Base-by-base conservation (phyloP, 2,329 filamentous ascomycete genomes). In the Aspergillus sp. region DNA sequence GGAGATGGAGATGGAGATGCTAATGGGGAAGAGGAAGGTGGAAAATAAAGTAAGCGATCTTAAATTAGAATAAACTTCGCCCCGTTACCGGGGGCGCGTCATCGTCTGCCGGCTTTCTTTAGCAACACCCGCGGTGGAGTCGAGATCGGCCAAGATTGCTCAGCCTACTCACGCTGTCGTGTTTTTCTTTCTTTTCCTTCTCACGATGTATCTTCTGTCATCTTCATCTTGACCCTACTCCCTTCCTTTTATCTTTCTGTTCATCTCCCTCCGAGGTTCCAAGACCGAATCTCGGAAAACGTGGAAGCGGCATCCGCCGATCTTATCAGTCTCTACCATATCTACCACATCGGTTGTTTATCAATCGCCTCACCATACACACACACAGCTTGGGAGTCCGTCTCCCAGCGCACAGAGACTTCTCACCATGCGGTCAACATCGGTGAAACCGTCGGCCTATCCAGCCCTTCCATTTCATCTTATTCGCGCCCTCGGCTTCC, bases 401-500 rank as follows among this genome's bases (percentile, higher is more conserved):
- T 2, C 7, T 17, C 40, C 19, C 40, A 42, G 30, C 36, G 14
- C 40, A 41, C 17, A 30, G 26, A 30, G 26, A 30, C 40, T 22
- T 17, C 40, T 22, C 40, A 63, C 47, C 32, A 72, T 72, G 69
- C 61, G 66, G 36, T 56, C 61, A 42, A 60, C 56, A 55, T 68
- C 66, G 13, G 63, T 65, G 24, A 66, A 70, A 48, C 68, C 70
- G 4, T 75, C 73, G n/a, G 61, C 65, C 42, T 76, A 76, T 53
- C 69, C 71, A 17, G 40, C 64, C 2, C 49, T 73, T 9, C 62
- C 72, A 4, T 77, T 76, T 51, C 71, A 77, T 55, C 41, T 64
- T 26, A 68, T 75, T 20, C 68, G 74, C 26, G 54, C 66, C 16
- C 45, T 68, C 19, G 60, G 62, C 41, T 73, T 83, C 45, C 72